phyloP scores from a whole-genome alignment of 805 yeast genomes.

The Suhomyces canberraensis region DNA sequence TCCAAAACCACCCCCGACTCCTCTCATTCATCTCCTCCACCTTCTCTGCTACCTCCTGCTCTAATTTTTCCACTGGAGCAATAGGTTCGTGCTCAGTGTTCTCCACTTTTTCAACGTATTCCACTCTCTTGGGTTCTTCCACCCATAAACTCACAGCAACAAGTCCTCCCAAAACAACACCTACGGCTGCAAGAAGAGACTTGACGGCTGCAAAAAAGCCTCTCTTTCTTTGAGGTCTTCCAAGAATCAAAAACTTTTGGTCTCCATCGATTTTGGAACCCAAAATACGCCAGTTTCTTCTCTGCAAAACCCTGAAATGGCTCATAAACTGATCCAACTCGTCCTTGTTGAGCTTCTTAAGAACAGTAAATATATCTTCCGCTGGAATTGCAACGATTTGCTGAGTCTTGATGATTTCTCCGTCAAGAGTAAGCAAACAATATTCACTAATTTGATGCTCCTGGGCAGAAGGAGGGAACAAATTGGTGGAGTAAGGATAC shows the following conservation, averaged over 20 bases:
- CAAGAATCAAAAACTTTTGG: conserved; percentile 10
- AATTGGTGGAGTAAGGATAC: neutral
- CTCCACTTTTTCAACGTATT: too few relatives aligned
- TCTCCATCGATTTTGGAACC: conserved; percentile 40
- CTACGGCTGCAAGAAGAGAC: conserved; percentile 25
- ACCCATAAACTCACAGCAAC: conserved; percentile 24
- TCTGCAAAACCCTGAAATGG: conserved; percentile 41
- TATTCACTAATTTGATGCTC: conserved; percentile 15
- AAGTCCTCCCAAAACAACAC: conserved; percentile 20
- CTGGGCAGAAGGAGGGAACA: neutral
- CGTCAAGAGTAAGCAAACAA: conserved; percentile 32
- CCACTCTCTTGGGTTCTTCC: too few relatives aligned
- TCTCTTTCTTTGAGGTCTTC: conserved; percentile 4
- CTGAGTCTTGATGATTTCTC: conserved; percentile 28
- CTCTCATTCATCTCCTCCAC: too few relatives aligned
- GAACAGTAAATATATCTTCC: conserved; percentile 42
- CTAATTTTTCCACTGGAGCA: neutral
- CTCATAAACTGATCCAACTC: conserved; percentile 34
- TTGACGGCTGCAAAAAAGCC: conserved; percentile 11
- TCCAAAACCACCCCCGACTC: too few relatives aligned
- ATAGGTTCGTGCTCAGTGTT: too few relatives aligned
- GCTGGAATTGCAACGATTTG: conserved; percentile 39
- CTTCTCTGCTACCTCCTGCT: neutral
- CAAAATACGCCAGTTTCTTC: conserved; percentile 50
- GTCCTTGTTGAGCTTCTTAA: conserved; percentile 32